Evolutionary conservation across 805 yeast species (phyloP), one percentile per base, ranked within the genome.

Genomic region (Saccharomycopsis fodiens): DNA sequence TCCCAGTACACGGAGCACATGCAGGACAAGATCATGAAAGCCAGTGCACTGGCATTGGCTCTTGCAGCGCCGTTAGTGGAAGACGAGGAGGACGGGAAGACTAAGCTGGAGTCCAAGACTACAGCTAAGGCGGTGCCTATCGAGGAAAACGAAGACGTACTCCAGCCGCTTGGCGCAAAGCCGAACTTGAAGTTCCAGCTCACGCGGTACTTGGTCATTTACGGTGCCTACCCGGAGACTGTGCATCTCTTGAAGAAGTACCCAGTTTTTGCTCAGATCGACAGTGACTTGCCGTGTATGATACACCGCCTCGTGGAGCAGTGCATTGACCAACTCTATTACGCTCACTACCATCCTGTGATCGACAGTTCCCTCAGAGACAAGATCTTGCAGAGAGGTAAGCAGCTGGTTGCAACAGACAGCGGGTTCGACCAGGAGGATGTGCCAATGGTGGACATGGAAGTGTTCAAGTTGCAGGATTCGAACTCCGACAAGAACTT

Each of bases 11-110:
- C 65, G 25, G 66, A 70, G 7, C 57, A 74, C 46, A 54, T 70
- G 46, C 78, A 79, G 13, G 76, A 76, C 10, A 73, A 77, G 47
- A 75, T 84, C 0, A 68, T 70, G 54, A 67, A 69, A 50, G 82
- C 89, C 0, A 72, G 76, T 20, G 82, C 85, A 0, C 85, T 82
- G 51, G 95, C 95, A 0, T 64, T 89, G 41, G 93, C 97, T 0
- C 59, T 88, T 54, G 96, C 96, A 4, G 93, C 93, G 7, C 95
- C 96, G 0, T 66, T 89, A 32, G 68, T 72, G 3, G 91, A 82
- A 30, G 85, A 76, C 16, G 83, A 76, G 20, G 77, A 70, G 5
- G 67, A 64, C n/a, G 63, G 56, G 12, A 42, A 41, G 8, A 27
- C 57, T 44, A 20, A 46, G 36, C 19, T 52, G 52, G 19, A n/a